phyloP scores from a whole-genome alignment of 116 monocot species.

The Trichopus zeylanicus region DNA sequence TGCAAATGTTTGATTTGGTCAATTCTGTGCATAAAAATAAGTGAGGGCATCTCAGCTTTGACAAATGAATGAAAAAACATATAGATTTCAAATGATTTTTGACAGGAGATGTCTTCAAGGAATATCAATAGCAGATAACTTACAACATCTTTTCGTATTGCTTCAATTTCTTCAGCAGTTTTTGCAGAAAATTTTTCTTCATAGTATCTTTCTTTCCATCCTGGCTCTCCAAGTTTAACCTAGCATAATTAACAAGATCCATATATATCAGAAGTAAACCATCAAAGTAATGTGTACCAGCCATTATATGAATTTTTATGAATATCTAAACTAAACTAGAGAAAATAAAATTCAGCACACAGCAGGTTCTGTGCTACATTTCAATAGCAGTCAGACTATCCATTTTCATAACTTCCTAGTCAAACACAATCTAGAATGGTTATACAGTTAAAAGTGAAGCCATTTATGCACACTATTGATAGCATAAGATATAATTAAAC shows the following conservation, averaged over 20 bases:
- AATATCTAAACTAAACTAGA: background rate
- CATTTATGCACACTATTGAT: no score
- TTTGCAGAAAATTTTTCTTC: slow-evolving; percentile 73
- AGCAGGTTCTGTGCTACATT: no score
- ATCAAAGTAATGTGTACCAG: no score
- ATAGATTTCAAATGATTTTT: background rate
- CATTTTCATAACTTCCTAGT: no score
- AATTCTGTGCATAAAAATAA: no score
- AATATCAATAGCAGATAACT: slow-evolving; percentile 14
- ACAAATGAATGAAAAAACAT: background rate
- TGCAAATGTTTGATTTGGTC: no score
- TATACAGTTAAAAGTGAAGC: no score
- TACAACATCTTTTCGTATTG: slow-evolving; percentile 70
- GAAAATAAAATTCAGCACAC: no score
- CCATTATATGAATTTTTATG: no score
- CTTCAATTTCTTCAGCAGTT: slow-evolving; percentile 71
- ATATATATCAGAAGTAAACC: no score
- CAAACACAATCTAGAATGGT: no score
- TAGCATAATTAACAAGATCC: slow-evolving; percentile 20
- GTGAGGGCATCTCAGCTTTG: background rate
- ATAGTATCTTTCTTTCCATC: slow-evolving; percentile 97
- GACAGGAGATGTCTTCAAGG: background rate
- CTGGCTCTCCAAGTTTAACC: slow-evolving; percentile 81
- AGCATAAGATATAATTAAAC: background rate
- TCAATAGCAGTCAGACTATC: no score